These are phyloP conservation scores for Neoscytalidium dimidiatum DNA, from an alignment of 2,329 filamentous ascomycete species.

Conservation along the genomic window DNA sequence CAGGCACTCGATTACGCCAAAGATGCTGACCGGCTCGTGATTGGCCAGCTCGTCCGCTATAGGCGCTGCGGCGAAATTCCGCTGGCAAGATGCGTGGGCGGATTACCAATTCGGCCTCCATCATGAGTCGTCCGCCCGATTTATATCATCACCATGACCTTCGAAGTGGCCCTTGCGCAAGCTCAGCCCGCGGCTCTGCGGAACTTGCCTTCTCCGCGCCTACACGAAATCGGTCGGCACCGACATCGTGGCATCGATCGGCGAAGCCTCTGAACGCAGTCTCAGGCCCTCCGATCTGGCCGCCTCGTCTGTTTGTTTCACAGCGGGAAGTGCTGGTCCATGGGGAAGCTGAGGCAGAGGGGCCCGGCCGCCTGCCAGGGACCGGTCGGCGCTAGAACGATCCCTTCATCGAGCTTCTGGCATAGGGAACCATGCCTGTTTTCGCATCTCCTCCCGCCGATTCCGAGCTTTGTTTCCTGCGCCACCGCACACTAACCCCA, in stretches of 20 bases:
- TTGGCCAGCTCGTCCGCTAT: neutral
- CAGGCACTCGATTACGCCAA: neutral
- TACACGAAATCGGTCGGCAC: too few relatives aligned
- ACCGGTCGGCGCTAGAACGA: neutral
- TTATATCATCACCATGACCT: neutral
- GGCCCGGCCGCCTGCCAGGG: too few relatives aligned
- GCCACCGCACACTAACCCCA: neutral
- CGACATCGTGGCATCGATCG: too few relatives aligned
- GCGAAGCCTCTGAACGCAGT: neutral
- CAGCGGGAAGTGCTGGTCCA: neutral
- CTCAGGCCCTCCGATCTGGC: neutral
- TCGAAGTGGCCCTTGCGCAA: neutral
- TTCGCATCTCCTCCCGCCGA: neutral
- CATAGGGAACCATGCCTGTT: neutral
- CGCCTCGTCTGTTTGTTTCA: neutral
- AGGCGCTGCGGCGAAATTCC: conserved; percentile 1
- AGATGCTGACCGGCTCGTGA: neutral
- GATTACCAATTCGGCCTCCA: neutral
- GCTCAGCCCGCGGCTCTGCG: neutral
- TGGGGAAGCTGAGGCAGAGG: neutral
- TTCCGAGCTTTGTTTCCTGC: neutral
- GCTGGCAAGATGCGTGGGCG: neutral
- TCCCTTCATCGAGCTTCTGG: neutral
- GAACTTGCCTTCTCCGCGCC: neutral
- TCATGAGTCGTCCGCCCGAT: neutral